Evolutionary conservation across 345 rosid genomes (phyloP).

Genomic region (Mallotus nudiflorus): DNA sequence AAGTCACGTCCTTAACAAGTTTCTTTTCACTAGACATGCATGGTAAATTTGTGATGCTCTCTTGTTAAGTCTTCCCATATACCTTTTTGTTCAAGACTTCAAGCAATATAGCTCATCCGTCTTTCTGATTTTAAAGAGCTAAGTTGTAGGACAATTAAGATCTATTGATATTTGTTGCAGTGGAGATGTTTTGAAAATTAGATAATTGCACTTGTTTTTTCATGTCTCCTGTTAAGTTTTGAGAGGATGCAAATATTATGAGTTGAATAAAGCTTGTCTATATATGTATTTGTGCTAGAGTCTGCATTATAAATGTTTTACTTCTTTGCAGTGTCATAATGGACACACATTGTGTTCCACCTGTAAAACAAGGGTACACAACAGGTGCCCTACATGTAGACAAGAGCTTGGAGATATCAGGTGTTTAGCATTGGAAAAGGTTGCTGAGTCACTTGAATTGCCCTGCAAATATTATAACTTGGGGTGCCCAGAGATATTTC

Average conservation of each 20-base stretch:
- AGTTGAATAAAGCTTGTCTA: background rate
- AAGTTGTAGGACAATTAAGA: background rate
- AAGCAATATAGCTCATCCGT: background rate
- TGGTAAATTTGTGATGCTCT: background rate
- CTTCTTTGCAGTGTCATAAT: slow-evolving; percentile 71
- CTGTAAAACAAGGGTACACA: slow-evolving; percentile 76
- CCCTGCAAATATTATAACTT: slow-evolving; percentile 70
- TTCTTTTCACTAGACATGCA: background rate
- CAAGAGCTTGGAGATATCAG: slow-evolving; percentile 85
- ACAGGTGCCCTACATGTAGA: slow-evolving; percentile 74
- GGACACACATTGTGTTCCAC: slow-evolving; percentile 84
- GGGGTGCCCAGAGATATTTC: slow-evolving; percentile 82
- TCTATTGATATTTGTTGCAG: background rate
- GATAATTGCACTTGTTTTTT: background rate
- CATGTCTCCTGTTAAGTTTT: background rate
- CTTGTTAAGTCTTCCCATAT: background rate
- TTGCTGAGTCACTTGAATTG: slow-evolving; percentile 77
- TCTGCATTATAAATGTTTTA: slow-evolving; percentile 1
- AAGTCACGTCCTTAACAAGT: background rate
- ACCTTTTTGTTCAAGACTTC: background rate
- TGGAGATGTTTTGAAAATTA: background rate
- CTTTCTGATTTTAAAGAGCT: background rate
- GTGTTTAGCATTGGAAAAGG: slow-evolving; percentile 78
- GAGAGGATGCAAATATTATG: background rate
- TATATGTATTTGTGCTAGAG: background rate